These are phyloP conservation scores for Agrocybe chaxingu DNA, from an alignment of 768 basidiomycete genomes.

Conservation along the genomic window DNA sequence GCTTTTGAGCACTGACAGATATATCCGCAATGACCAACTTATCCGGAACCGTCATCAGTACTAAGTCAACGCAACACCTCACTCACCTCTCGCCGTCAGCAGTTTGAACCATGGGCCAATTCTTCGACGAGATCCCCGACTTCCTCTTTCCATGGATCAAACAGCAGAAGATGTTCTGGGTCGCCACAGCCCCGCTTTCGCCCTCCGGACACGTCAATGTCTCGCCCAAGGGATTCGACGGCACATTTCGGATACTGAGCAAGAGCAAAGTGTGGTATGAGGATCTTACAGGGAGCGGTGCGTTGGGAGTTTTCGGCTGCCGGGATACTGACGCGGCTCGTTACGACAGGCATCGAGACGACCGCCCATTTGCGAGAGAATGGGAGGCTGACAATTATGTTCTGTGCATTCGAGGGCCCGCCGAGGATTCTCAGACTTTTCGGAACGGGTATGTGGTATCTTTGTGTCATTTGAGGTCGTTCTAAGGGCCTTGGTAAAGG, in stretches of 20 bases:
- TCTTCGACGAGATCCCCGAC: slow-evolving; percentile 49
- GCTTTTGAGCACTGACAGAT: too few relatives aligned
- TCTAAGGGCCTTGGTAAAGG: slow-evolving; percentile 27
- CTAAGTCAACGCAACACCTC: too few relatives aligned
- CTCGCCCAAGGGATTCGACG: slow-evolving; percentile 53
- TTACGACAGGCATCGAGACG: slow-evolving; percentile 45
- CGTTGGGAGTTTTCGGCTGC: slow-evolving; percentile 6
- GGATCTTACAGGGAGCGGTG: slow-evolving; percentile 63
- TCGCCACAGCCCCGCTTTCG: slow-evolving; percentile 58
- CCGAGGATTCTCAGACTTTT: slow-evolving; percentile 59
- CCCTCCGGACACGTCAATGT: slow-evolving; percentile 59
- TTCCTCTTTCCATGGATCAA: slow-evolving; percentile 49
- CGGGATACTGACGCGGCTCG: not conserved
- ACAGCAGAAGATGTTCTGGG: slow-evolving; percentile 61
- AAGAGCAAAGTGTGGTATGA: slow-evolving; percentile 61
- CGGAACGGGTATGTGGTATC: slow-evolving; percentile 41
- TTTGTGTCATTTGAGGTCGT: not conserved
- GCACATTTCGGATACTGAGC: slow-evolving; percentile 49
- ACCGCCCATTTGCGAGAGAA: slow-evolving; percentile 64
- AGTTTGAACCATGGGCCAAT: slow-evolving; percentile 42
- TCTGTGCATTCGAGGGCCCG: slow-evolving; percentile 58
- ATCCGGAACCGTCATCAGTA: too few relatives aligned
- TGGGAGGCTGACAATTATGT: slow-evolving; percentile 57
- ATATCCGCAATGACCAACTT: too few relatives aligned
- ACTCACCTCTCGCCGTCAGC: too few relatives aligned